phyloP scores from a whole-genome alignment of 345 rosid genomes.

The Geranium brycei region DNA sequence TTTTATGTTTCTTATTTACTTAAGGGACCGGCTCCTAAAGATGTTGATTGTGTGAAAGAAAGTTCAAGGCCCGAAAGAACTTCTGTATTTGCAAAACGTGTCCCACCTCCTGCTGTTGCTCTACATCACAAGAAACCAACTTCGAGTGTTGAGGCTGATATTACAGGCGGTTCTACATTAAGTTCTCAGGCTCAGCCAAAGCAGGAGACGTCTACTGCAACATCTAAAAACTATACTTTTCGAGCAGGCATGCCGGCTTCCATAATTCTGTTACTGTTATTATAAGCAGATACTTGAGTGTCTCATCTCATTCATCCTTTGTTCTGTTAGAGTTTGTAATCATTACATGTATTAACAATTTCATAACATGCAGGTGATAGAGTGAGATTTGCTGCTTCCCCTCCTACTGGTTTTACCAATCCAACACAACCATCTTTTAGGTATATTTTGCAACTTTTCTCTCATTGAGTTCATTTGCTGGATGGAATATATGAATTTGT shows the following conservation, averaged over 20 bases:
- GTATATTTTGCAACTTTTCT: conserved; percentile 30
- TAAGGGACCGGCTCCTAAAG: conserved; percentile 61
- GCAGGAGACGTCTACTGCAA: conserved; percentile 88
- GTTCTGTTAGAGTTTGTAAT: neutral
- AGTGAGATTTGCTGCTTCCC: conserved; percentile 50
- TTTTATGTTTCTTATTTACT: conserved; percentile 4
- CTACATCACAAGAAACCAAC: conserved; percentile 68
- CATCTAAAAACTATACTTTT: conserved; percentile 69
- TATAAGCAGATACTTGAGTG: too few species aligned
- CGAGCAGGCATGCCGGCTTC: conserved; percentile 47
- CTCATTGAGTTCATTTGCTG: too few species aligned
- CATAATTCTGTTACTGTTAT: too few species aligned
- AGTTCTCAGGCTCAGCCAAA: conserved; percentile 63
- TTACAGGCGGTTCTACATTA: conserved; percentile 67
- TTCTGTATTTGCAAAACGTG: conserved; percentile 51
- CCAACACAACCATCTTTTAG: conserved; percentile 30
- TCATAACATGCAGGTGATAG: conserved; percentile 57
- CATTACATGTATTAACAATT: conserved; percentile 1
- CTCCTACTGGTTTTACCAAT: conserved; percentile 43
- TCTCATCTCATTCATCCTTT: neutral
- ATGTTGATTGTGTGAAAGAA: conserved; percentile 59
- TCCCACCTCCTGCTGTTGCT: conserved; percentile 36
- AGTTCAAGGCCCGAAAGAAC: conserved; percentile 57
- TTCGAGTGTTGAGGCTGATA: conserved; percentile 91
- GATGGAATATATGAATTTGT: neutral